A percentile compares a stretch with the other conserved stretches of the same genome.
Evolutionary conservation across 257 asterid genomes (phyloP).

Genomic region (Jacaranda copaia): DNA sequence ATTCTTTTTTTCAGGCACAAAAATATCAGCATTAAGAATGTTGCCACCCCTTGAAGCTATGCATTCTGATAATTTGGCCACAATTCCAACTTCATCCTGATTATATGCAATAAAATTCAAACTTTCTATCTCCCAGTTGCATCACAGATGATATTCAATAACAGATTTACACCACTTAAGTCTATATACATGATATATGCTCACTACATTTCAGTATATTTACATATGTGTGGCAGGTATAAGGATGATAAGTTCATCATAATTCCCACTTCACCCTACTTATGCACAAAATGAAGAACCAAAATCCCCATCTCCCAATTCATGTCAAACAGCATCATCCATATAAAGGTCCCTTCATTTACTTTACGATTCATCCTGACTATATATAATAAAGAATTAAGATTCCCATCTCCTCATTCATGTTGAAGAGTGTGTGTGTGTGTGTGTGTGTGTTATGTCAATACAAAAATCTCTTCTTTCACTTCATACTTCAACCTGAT

Average conservation of each 20-base stretch:
- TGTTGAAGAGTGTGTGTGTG: neutral
- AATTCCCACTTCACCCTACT: constrained; percentile 29
- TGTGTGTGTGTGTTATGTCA: too few species aligned
- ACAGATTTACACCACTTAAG: neutral
- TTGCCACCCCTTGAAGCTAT: constrained; percentile 92
- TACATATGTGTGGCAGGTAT: neutral
- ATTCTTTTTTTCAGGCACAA: constrained; percentile 83
- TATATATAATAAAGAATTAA: too few species aligned
- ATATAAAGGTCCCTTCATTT: neutral
- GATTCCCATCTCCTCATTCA: constrained; percentile 14
- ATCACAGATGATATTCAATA: neutral
- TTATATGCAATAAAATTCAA: constrained; percentile 15
- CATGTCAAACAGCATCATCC: constrained; percentile 12
- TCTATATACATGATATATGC: neutral
- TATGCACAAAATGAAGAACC: constrained; percentile 8
- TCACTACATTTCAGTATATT: neutral
- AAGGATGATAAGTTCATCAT: neutral
- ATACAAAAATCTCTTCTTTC: neutral
- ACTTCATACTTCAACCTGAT: neutral
- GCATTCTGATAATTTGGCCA: constrained; percentile 87
- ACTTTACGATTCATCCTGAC: constrained; percentile 16
- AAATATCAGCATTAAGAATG: constrained; percentile 87
- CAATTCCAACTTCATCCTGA: constrained; percentile 94
- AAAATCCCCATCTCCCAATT: constrained; percentile 1
- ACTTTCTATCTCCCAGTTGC: constrained; percentile 16